phyloP scores from a whole-genome alignment of 345 rosid species.

The Gossypium sturtianum region DNA sequence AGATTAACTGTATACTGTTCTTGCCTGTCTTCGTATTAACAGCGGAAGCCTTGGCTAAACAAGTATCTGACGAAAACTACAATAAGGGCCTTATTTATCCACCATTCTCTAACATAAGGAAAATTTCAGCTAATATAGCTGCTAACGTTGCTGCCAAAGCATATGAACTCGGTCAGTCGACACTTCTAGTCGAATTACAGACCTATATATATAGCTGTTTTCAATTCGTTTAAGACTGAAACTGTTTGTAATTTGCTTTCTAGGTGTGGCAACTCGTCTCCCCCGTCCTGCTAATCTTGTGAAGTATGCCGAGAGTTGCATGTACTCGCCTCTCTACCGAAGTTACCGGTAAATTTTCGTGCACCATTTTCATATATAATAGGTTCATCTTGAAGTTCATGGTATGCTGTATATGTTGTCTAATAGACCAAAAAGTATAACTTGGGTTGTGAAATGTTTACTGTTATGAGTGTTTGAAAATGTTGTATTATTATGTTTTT shows the following conservation, averaged over 20 bases:
- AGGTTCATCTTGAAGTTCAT: background rate
- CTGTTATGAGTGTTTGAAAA: background rate
- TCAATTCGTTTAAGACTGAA: too few relatives aligned
- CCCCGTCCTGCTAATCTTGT: conserved; percentile 79
- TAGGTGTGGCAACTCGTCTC: conserved; percentile 80
- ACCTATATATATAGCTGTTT: too few relatives aligned
- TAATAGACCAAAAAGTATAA: background rate
- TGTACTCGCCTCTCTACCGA: conserved; percentile 82
- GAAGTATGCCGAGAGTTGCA: conserved; percentile 86
- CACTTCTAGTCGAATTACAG: too few relatives aligned
- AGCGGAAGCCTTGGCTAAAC: conserved; percentile 90
- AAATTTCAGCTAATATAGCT: conserved; percentile 89
- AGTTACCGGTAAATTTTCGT: conserved; percentile 42
- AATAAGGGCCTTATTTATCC: conserved; percentile 86
- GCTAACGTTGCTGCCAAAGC: conserved; percentile 92
- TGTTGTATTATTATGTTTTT: background rate
- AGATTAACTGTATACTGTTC: background rate
- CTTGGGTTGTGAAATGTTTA: background rate
- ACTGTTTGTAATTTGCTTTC: background rate
- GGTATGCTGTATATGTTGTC: background rate
- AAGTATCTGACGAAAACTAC: conserved; percentile 60
- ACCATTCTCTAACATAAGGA: conserved; percentile 69
- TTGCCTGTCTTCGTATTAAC: conserved; percentile 11
- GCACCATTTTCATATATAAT: background rate
- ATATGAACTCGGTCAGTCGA: conserved; percentile 69